Evolutionary conservation across 495 filamentous ascomycete genomes (phyloP), one percentile per base, ranked within the genome.

Genomic region (Entonaema liquescens): DNA sequence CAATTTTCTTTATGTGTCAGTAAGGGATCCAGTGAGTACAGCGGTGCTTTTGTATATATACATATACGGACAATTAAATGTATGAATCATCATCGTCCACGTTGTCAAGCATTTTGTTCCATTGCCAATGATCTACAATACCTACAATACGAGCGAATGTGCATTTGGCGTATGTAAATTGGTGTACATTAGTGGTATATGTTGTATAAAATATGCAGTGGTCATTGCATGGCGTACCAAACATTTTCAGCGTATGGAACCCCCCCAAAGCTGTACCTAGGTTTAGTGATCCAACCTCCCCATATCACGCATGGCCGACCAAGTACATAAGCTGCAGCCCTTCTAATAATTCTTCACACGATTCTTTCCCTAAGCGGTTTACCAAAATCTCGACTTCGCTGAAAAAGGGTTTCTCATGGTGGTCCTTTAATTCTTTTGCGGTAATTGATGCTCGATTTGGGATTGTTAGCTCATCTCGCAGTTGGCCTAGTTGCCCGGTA

Each of bases 31-130:
- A 65, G 65, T 50, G 56, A 47, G 63, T 26, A 65, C 9, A 49
- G 70, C 70, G 70, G 26, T 73, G 61, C n/a, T 31, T 68, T 68
- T 73, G 57, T 67, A 72, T 64, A 67, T 72, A 67, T 68, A 68
- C 19, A 40, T 59, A 23, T 44, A 59, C 21, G 42, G 42, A 47
- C 35, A 29, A 42, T 5, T 44, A 42, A 36, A 59, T 11, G 1
- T 26, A 38, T 25, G 21, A 40, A 59, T 33, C 12, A 53, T 52
- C 7, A 19, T 47, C 25, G n/a, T 53, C 1, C 17, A 42, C 38
- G 38, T 33, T 33, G 31, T 33, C 31, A 5, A 9, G 11, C 6
- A 7, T 33, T 31, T 33, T 33, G 3, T 17, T 47, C 19, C 1
- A 19, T 47, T 21, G 42, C 21, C 19, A 47, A 47, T 47, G 42